Conservation (phyloP, 306 rosid species). For the Pyrus pyrifolia region DNA sequence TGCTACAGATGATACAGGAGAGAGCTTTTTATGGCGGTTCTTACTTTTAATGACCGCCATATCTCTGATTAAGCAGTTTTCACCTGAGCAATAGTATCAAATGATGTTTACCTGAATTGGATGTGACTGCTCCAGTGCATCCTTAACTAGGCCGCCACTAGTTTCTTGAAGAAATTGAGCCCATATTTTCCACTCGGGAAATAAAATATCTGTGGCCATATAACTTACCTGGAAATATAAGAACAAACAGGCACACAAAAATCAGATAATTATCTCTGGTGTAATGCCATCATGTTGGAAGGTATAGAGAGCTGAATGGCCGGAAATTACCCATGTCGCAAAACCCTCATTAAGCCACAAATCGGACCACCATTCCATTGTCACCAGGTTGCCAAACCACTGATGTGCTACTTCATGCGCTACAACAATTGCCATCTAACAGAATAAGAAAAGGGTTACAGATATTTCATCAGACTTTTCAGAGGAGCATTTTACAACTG, state of each 20-base stretch:
- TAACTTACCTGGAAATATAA: conserved; percentile 45
- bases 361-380: conserved; percentile 76
- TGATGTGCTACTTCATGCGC: conserved; percentile 67
- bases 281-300: not conserved
- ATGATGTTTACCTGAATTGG: conserved; percentile 44
- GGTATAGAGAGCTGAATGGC: not conserved
- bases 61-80: not conserved
- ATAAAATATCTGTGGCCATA: conserved; percentile 49
- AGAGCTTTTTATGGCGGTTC: not conserved
- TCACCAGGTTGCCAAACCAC: conserved; percentile 77
- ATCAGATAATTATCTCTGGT: not conserved
- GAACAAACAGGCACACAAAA: not conserved
- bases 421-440: conserved; percentile 34
- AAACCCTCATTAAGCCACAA: conserved; percentile 75
- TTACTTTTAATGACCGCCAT: not conserved
- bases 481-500: not conserved
- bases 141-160: conserved; percentile 40
- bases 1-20: not conserved
- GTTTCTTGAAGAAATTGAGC: conserved; percentile 38
- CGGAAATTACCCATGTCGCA: conserved; percentile 54
- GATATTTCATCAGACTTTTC: not conserved
- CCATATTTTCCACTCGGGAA: conserved; percentile 69
- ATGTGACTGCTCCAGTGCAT: conserved; percentile 53
- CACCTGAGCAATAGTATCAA: not conserved
- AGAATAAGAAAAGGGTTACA: conserved; percentile 7